Evolutionary conservation across 495 filamentous ascomycete genomes (phyloP).

Genomic region (Cercophora samala): DNA sequence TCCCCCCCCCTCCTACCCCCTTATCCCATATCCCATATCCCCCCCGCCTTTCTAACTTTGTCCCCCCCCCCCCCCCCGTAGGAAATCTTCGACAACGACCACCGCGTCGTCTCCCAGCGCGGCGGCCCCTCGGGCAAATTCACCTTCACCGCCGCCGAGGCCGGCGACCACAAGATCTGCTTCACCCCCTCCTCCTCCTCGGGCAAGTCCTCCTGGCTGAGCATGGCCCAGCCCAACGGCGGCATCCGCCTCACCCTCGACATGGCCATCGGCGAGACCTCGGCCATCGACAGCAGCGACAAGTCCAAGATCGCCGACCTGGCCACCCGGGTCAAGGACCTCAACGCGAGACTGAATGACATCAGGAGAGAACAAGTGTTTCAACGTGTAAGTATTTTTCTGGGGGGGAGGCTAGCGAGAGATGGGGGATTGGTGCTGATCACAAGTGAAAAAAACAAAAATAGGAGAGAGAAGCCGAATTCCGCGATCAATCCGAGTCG

Average conservation of each 20-base stretch:
- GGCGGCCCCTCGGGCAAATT: constrained; percentile 76
- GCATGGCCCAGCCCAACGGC: constrained; percentile 57
- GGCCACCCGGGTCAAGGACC: constrained; percentile 80
- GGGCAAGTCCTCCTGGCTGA: constrained; percentile 65
- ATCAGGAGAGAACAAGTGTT: constrained; percentile 93
- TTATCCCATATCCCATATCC: too few species aligned
- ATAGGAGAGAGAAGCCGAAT: constrained; percentile 95
- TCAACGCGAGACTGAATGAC: constrained; percentile 84
- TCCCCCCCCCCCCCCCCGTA: constrained; percentile 24
- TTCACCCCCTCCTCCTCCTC: constrained; percentile 72
- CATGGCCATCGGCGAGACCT: constrained; percentile 92
- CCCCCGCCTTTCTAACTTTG: background rate
- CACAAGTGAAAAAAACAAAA: constrained; percentile 1
- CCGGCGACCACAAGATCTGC: constrained; percentile 91
- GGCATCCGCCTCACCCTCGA: constrained; percentile 82
- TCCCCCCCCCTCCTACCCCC: constrained; percentile 7
- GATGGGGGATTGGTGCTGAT: background rate
- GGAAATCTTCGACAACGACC: constrained; percentile 97
- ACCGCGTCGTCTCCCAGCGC: constrained; percentile 86
- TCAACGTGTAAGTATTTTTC: constrained; percentile 85
- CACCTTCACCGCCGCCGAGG: constrained; percentile 92
- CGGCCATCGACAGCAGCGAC: constrained; percentile 88
- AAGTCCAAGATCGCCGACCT: constrained; percentile 93
- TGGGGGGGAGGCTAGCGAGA: too few species aligned
- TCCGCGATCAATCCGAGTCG: constrained; percentile 92